Evolutionary conservation across 768 basidiomycete species (phyloP), one percentile per base, ranked within the genome.

Genomic region (Serendipita sp.): DNA sequence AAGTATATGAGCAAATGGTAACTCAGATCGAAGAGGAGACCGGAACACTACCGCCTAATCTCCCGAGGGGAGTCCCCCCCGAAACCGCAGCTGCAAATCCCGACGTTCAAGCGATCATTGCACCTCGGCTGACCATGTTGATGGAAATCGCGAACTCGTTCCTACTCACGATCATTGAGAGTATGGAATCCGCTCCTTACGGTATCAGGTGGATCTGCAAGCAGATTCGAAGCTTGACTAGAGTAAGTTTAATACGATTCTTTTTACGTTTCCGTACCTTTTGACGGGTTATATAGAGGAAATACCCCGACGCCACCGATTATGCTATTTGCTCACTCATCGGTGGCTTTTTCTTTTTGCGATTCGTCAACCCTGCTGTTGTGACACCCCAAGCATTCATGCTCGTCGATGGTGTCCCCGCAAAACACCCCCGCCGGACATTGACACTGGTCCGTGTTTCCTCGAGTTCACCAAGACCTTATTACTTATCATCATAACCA

Each of bases 171-270:
- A 99, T 99, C 71, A 98, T 99, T 70, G 95, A 97, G 67, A 93
- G 91, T 67, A 85, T 97, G 85, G 96, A 99, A 70, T 93, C 88
- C 69, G 96, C 98, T 13, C 96, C 96, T 31, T 99, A 99, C 71
- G 96, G 96, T 70, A 99, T 99, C 67, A 82, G 96, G 68, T 99
- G 96, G 96, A 99, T 99, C 72, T 99, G 96, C 77, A 99, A 99
- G 75, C 96, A 99, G 75, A 99, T 99, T 72, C 79, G 93, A 67
- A 95, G 92, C 77, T 75, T 99, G 72, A 98, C 95, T 60, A 80
- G 91, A 77, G 95, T 97, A 69, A 64, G 83, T 75, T 23, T 52
- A 44, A 3, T 55, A 46, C 64, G 46, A 62, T 52, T 23, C 29
- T 4, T 16, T 8, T 40, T 16, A 50, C 66, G 53, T 29, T 36